Evolutionary conservation across 441 rosid species (phyloP), one percentile per base, ranked within the genome.

Genomic region (Gossypium laxum): DNA sequence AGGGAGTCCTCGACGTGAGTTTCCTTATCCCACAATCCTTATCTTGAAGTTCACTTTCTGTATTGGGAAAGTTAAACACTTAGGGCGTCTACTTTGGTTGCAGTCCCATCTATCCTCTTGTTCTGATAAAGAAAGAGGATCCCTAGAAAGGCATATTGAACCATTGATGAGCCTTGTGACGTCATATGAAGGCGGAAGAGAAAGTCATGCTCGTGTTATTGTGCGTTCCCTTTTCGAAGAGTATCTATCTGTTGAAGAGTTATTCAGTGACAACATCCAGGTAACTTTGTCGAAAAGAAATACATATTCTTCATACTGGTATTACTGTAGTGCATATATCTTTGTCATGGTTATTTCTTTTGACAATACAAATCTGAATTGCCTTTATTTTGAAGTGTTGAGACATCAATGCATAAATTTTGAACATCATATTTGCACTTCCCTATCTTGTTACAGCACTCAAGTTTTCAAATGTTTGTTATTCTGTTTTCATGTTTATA

Each of bases 141-240:
- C 97, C 57, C 91, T 81, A 72, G 98, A 96, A 85, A 91, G 99
- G 91, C 98, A 93, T 80, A 75, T 96, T 69, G 99, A 96, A 81
- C 98, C 98, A 77, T 77, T 93, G 81, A 74, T 88, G 94, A 90
- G 90, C 79, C 90, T 96, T 75, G 98, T 87, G 38, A 96, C 90
- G 82, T 96, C 99, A n/a, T 91, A 93, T 70, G 99, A 96, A 77
- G 97, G 99, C 78, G 99, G 99, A 70, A 85, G 99, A 82, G 98
- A 96, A 81, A 86, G 96, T 70, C 99, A 96, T 85, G 99, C 99
- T 77, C 86, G 96, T 67, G 76, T 87, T 69, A 96, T 96, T 72
- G 98, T 96, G 75, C 97, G 86, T 67, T 85, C 98, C 74, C 97
- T 96, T 79, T 96, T 96, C 74, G 93, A 90, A 78, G 99, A 90